phyloP scores from a whole-genome alignment of 306 rosid genomes.

The Benincasa hispida region DNA sequence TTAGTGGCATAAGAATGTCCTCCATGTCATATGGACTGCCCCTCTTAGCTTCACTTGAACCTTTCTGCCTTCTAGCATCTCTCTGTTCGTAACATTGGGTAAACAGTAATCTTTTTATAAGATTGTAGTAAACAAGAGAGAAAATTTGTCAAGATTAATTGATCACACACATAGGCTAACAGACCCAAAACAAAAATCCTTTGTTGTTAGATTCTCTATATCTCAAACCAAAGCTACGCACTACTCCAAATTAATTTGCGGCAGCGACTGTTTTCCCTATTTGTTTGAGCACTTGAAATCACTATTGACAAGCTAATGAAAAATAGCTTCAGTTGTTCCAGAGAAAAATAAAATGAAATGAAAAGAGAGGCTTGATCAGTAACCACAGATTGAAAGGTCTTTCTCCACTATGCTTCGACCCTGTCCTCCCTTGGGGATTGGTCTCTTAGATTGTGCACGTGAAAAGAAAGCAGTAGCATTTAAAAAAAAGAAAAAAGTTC shows the following conservation, averaged over 20 bases:
- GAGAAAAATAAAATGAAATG: neutral
- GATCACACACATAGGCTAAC: neutral
- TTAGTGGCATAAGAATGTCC: slow-evolving; percentile 74
- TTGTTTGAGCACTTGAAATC: neutral
- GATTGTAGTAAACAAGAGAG: neutral
- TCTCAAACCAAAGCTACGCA: neutral
- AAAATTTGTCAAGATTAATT: neutral
- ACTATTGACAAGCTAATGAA: neutral
- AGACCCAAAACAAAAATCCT: neutral
- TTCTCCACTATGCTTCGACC: too few relatives aligned
- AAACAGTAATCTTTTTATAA: neutral
- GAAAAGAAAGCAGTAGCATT: too few relatives aligned
- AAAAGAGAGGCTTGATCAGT: too few relatives aligned
- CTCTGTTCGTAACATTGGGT: slow-evolving; percentile 39
- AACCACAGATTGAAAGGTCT: too few relatives aligned
- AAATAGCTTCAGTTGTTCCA: neutral
- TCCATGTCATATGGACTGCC: slow-evolving; percentile 53
- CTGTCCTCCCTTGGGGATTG: too few relatives aligned
- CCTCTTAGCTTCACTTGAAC: slow-evolving; percentile 13
- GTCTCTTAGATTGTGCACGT: too few relatives aligned
- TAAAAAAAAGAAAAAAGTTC: neutral
- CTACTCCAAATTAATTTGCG: neutral
- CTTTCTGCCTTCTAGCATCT: slow-evolving; percentile 36
- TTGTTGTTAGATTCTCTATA: neutral
- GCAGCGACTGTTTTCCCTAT: neutral